Percentiles rank a stretch among this genome's conserved stretches.
Evolutionary conservation across 1,284 basidiomycete genomes (phyloP).

Genomic region (Rhodofomes roseus): DNA sequence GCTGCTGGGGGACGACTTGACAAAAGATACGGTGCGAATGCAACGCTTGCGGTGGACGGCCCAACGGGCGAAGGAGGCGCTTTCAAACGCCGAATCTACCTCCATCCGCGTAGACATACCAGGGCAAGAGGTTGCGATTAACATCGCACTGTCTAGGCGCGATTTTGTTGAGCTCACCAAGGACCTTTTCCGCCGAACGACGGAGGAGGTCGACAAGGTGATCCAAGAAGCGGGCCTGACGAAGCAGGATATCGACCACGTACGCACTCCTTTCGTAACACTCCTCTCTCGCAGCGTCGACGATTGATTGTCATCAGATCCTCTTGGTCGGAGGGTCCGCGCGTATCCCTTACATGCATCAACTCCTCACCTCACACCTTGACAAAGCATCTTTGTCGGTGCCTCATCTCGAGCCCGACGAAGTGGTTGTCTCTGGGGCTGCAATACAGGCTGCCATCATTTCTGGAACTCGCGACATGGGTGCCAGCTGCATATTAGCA

Average conservation of each 20-base stretch:
- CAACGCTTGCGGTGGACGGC: neutral
- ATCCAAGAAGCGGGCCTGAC: neutral
- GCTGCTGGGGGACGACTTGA: neutral
- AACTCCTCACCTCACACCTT: neutral
- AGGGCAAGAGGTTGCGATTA: neutral
- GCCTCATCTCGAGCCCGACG: neutral
- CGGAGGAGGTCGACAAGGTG: too few species aligned
- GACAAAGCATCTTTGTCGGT: neutral
- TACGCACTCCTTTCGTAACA: neutral
- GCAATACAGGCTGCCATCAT: neutral
- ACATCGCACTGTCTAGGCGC: neutral
- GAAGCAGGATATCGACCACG: neutral
- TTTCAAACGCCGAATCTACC: neutral
- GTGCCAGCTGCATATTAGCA: neutral
- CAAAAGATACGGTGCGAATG: neutral
- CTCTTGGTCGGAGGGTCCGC: neutral
- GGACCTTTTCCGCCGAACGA: too few species aligned
- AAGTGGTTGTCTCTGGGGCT: neutral
- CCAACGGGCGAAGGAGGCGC: neutral
- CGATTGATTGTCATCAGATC: neutral
- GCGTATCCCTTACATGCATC: neutral
- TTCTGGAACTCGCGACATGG: neutral
- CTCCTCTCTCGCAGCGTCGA: neutral
- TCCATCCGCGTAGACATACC: neutral
- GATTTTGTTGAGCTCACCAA: neutral